phyloP scores from a whole-genome alignment of 139 green algal genomes.

The Chlorella sp. region DNA sequence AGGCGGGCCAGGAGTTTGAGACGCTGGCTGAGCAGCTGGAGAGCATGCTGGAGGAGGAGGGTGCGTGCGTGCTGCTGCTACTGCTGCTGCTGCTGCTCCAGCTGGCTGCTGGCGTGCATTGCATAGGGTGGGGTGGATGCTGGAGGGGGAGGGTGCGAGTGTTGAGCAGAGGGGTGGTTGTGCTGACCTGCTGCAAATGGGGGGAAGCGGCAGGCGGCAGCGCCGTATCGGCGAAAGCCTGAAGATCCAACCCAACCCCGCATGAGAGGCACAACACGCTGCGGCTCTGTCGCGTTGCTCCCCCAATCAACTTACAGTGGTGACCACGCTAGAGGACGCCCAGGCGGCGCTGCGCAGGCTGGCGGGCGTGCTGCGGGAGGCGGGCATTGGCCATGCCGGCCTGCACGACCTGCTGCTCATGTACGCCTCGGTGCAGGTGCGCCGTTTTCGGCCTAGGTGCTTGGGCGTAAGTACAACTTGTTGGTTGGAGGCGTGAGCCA shows the following conservation, averaged over 20 bases:
- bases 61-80: not conserved
- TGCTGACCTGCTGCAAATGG: too few relatives aligned
- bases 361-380: slow-evolving; percentile 3
- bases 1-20: not conserved
- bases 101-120: not conserved
- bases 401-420: slow-evolving; percentile 38
- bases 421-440: slow-evolving; percentile 20
- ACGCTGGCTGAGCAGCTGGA: slow-evolving; percentile 21
- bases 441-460: too few relatives aligned
- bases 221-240: too few relatives aligned
- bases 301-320: not conserved
- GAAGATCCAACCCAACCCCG: too few relatives aligned
- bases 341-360: not conserved
- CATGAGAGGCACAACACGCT: not conserved
- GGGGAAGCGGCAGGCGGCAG: too few relatives aligned
- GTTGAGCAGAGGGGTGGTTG: too few relatives aligned
- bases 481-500: too few relatives aligned
- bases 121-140: too few relatives aligned
- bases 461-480: too few relatives aligned
- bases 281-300: too few relatives aligned
- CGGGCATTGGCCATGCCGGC: slow-evolving; percentile 20
- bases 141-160: too few relatives aligned
- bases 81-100: not conserved
- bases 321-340: not conserved
- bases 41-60: not conserved